Percentiles rank a stretch among this genome's conserved stretches.
Conservation (phyloP, 495 filamentous ascomycete species). For the Lasiosphaeria hispida region DNA sequence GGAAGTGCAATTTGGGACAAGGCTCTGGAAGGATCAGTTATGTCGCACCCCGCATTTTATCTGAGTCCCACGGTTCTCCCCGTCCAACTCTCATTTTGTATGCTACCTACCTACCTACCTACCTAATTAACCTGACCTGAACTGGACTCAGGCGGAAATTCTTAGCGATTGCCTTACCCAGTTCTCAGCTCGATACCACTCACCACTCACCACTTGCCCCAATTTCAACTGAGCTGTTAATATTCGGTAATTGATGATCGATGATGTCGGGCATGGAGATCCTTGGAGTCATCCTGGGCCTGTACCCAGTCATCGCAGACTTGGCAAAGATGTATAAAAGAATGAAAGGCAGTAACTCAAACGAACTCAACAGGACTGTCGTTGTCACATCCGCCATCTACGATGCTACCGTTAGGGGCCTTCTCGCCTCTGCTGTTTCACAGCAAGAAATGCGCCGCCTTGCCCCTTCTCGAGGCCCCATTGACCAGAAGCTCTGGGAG, state of each 20-base stretch:
- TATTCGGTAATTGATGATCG: too few relatives aligned
- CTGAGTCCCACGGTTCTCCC: too few relatives aligned
- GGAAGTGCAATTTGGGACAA: too few relatives aligned
- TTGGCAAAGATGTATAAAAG: not conserved
- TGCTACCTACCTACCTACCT: too few relatives aligned
- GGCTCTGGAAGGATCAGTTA: too few relatives aligned
- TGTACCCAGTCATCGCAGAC: not conserved
- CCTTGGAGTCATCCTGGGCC: not conserved
- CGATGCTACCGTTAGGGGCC: not conserved
- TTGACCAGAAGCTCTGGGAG: not conserved
- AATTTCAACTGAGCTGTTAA: not conserved
- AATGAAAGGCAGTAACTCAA: not conserved
- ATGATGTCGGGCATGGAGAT: slow-evolving; percentile 2
- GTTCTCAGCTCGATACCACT: not conserved
- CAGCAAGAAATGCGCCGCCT: not conserved
- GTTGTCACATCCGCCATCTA: not conserved
- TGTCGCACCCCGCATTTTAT: too few relatives aligned
- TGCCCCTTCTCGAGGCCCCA: not conserved
- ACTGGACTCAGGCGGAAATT: too few relatives aligned
- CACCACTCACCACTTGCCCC: not conserved
- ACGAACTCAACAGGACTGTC: not conserved
- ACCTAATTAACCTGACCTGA: too few relatives aligned
- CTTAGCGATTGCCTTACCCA: too few relatives aligned
- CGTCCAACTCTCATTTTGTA: too few relatives aligned
- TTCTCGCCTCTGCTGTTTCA: not conserved